phyloP scores from a whole-genome alignment of 2,329 filamentous ascomycete genomes.

The Alternaria tenuissima region DNA sequence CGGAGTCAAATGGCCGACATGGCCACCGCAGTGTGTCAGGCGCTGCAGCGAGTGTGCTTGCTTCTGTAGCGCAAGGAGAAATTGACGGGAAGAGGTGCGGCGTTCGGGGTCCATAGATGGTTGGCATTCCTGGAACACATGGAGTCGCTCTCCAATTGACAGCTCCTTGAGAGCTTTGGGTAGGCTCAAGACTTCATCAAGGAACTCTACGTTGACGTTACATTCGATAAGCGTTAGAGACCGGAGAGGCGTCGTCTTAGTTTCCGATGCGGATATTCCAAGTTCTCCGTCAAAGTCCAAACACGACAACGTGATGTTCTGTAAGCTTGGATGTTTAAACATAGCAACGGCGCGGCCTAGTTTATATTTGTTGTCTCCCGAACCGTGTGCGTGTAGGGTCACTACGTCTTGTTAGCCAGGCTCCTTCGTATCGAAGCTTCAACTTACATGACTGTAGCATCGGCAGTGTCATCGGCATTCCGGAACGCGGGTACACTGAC shows the following conservation, averaged over 20 bases:
- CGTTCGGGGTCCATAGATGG: constrained; percentile 24
- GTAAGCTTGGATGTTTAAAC: constrained; percentile 46
- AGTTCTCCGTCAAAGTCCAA: constrained; percentile 35
- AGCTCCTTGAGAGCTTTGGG: constrained; percentile 45
- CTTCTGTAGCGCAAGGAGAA: constrained; percentile 38
- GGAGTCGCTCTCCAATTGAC: constrained; percentile 43
- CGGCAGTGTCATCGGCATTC: constrained; percentile 25
- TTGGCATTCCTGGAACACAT: constrained; percentile 36
- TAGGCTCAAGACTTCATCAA: constrained; percentile 39
- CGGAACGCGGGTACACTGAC: constrained; percentile 31
- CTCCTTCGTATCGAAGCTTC: neutral
- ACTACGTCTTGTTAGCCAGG: constrained; percentile 31
- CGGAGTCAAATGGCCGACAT: constrained; percentile 16
- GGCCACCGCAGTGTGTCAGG: constrained; percentile 40
- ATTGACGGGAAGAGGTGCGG: constrained; percentile 34
- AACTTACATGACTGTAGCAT: constrained; percentile 45
- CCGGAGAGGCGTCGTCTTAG: constrained; percentile 39
- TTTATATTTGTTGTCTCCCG: constrained; percentile 36
- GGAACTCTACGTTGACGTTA: constrained; percentile 42
- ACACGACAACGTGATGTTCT: constrained; percentile 45
- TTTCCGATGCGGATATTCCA: constrained; percentile 25
- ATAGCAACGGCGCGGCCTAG: constrained; percentile 39
- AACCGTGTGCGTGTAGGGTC: constrained; percentile 45
- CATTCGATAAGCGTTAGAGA: constrained; percentile 49
- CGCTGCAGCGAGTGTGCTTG: constrained; percentile 45